Conservation (phyloP, 306 rosid species). For the Leucaena leucocephala region DNA sequence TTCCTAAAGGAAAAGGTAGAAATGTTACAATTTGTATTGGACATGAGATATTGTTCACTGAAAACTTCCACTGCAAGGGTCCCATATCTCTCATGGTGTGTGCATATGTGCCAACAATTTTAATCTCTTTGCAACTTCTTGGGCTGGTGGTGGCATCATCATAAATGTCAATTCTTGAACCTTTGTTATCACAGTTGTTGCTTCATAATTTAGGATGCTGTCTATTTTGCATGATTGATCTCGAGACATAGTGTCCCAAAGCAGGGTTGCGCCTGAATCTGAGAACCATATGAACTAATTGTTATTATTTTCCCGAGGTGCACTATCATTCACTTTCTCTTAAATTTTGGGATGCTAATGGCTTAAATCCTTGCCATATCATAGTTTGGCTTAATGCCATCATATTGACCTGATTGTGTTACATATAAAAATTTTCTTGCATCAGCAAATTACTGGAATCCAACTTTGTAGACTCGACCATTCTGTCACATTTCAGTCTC, state of each 20-base stretch:
- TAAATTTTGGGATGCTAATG: background rate
- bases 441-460: constrained; percentile 10
- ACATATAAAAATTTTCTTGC: background rate
- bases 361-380: background rate
- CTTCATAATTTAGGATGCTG: constrained; percentile 19
- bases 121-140: constrained; percentile 6
- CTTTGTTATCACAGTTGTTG: background rate
- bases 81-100: background rate
- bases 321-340: background rate
- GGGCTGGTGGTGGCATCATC: constrained; percentile 4
- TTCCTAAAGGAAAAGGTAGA: background rate
- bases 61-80: constrained; percentile 4
- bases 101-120: constrained; percentile 20
- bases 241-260: constrained; percentile 19
- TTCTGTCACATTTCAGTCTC: constrained; percentile 5
- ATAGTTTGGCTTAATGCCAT: background rate
- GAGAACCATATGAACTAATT: constrained; percentile 1
- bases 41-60: background rate
- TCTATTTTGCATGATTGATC: constrained; percentile 4
- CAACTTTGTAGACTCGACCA: constrained; percentile 5
- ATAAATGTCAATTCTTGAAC: background rate
- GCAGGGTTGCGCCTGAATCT: constrained; percentile 2
- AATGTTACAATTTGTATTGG: constrained; percentile 9
- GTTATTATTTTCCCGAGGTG: constrained; percentile 24
- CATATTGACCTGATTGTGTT: background rate